Evolutionary conservation across 2,329 filamentous ascomycete genomes (phyloP).

Genomic region (Sporothrix sp.): DNA sequence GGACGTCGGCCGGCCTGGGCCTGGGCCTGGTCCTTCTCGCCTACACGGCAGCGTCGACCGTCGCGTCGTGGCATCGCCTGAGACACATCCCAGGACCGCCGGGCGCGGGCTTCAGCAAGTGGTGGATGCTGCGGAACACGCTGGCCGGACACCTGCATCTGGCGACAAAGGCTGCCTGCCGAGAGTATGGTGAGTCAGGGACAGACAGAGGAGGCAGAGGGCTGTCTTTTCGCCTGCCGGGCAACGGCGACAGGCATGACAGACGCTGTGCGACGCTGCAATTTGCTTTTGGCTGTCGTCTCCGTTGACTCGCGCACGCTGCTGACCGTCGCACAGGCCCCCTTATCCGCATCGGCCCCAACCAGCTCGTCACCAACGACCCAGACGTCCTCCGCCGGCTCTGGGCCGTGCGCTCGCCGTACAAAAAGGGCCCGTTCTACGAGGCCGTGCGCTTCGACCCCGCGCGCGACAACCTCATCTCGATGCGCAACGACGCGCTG

Average conservation of each 20-base stretch:
- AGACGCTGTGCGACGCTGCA: neutral
- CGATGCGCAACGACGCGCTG: conserved; percentile 26
- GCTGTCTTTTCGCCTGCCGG: too few species aligned
- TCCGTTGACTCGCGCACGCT: neutral
- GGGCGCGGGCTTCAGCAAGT: conserved; percentile 20
- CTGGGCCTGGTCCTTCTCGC: conserved; percentile 13
- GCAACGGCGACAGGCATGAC: neutral
- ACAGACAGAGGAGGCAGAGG: neutral
- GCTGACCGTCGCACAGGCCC: conserved; percentile 16
- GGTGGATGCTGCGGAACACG: conserved; percentile 25
- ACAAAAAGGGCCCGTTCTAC: conserved; percentile 30
- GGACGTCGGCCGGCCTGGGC: conserved; percentile 4
- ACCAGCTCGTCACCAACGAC: conserved; percentile 22
- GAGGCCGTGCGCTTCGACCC: conserved; percentile 29
- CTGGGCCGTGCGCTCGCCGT: conserved; percentile 28
- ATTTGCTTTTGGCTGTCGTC: neutral
- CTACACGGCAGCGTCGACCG: conserved; percentile 16
- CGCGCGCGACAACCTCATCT: conserved; percentile 28
- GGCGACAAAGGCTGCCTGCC: conserved; percentile 20
- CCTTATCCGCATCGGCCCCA: conserved; percentile 22
- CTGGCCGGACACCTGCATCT: conserved; percentile 22
- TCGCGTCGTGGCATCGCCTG: conserved; percentile 20
- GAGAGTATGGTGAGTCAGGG: conserved; percentile 19
- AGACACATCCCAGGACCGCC: conserved; percentile 22
- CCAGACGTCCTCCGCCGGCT: conserved; percentile 23